Evolutionary conservation across 176 grass and related monocot species (phyloP).

Genomic region (Pontederia crassipes): DNA sequence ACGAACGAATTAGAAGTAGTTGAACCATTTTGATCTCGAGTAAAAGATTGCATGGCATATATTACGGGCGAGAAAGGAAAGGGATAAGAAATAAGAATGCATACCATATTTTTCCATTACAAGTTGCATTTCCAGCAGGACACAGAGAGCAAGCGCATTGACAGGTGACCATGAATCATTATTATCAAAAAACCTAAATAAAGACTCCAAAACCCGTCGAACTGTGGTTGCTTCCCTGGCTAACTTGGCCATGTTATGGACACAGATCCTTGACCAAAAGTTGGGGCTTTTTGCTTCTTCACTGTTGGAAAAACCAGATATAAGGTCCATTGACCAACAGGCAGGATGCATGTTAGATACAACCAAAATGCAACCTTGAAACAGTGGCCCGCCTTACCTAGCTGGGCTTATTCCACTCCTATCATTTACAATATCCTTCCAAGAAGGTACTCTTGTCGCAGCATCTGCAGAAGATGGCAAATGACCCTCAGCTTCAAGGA

Average conservation of each 20-base stretch:
- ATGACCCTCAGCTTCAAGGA: constrained; percentile 54
- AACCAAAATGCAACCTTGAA: constrained; percentile 1
- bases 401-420: constrained; percentile 5
- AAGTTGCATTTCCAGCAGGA: constrained; percentile 82
- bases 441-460: constrained; percentile 64
- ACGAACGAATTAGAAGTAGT: too few species aligned
- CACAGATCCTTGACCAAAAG: background rate
- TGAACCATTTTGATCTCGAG: too few species aligned
- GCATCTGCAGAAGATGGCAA: constrained; percentile 23
- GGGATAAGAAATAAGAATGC: background rate
- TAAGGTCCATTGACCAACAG: too few species aligned
- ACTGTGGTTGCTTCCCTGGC: constrained; percentile 16
- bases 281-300: background rate
- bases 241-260: background rate
- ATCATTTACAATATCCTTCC: constrained; percentile 63
- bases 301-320: background rate
- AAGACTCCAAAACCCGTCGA: constrained; percentile 74
- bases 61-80: background rate
- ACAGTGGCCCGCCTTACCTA: constrained; percentile 20
- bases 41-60: background rate
- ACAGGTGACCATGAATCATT: constrained; percentile 71
- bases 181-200: constrained; percentile 94
- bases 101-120: constrained; percentile 88
- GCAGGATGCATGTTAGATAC: constrained; percentile 24
- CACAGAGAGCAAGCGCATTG: constrained; percentile 61